These are phyloP conservation scores for Tolypocladium endophyticum DNA, from an alignment of 2,329 filamentous ascomycete species.

Conservation along the genomic window DNA sequence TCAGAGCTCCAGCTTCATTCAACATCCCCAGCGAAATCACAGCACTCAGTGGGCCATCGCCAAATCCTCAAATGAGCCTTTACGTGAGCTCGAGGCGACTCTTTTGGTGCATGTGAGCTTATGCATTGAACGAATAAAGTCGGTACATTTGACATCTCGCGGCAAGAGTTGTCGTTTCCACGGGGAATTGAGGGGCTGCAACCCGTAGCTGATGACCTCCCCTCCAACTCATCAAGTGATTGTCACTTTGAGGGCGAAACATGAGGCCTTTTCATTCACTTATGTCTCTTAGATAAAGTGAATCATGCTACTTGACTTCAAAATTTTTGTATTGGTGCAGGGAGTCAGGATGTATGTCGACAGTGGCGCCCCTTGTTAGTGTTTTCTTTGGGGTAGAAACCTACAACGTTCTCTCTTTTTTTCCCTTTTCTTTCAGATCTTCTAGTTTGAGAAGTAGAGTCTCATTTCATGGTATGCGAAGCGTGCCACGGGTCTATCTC, in stretches of 20 bases:
- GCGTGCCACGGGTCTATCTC: not conserved
- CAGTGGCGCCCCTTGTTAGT: too few species aligned
- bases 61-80: not conserved
- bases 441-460: not conserved
- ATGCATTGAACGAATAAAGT: not conserved
- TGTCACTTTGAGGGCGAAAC: not conserved
- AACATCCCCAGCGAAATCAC: not conserved
- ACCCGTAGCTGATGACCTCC: not conserved
- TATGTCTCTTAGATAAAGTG: not conserved
- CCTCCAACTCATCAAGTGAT: not conserved
- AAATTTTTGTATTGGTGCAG: not conserved
- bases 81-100: not conserved
- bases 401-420: not conserved
- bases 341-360: not conserved
- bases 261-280: not conserved
- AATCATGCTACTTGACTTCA: not conserved
- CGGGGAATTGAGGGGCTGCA: not conserved
- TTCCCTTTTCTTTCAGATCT: not conserved
- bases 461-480: not conserved
- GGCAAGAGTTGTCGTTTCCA: not conserved
- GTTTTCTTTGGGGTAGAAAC: too few species aligned
- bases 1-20: not conserved
- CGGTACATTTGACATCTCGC: not conserved
- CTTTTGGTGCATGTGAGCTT: not conserved
- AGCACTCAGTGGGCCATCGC: not conserved